These are phyloP conservation scores for Tolypocladium ophioglossoides DNA, from an alignment of 2,329 filamentous ascomycete genomes.

Conservation along the genomic window DNA sequence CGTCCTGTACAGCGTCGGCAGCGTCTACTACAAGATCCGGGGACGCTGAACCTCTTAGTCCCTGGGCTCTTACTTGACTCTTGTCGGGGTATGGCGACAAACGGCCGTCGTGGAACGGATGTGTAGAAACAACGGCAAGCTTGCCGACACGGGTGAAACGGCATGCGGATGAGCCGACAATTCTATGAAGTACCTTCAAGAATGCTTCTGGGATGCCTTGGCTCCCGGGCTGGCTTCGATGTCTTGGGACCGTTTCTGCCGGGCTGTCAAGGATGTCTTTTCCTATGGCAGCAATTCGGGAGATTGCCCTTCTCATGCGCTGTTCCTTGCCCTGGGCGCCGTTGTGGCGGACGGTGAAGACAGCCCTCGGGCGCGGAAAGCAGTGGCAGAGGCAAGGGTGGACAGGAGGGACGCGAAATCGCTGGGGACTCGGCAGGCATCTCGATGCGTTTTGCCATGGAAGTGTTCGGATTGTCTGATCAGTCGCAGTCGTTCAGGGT, in stretches of 20 bases:
- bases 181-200: too few relatives aligned
- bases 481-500: background rate
- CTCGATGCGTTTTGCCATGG: too few relatives aligned
- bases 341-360: background rate
- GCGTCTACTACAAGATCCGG: slow-evolving; percentile 23
- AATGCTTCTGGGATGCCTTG: too few relatives aligned
- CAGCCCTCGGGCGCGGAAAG: too few relatives aligned
- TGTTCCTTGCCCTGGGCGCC: too few relatives aligned
- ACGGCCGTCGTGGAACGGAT: background rate
- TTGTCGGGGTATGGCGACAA: background rate
- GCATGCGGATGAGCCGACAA: background rate
- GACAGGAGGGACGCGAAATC: background rate
- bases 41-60: slow-evolving; percentile 9
- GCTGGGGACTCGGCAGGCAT: background rate
- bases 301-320: too few relatives aligned
- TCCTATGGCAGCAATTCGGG: too few relatives aligned
- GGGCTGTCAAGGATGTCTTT: too few relatives aligned
- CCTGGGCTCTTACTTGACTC: background rate
- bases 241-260: too few relatives aligned
- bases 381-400: background rate
- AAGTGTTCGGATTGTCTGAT: background rate
- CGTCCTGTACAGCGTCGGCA: slow-evolving; percentile 27
- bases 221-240: too few relatives aligned
- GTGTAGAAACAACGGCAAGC: background rate
- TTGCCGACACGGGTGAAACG: background rate